A percentile compares a stretch with the other conserved stretches of the same genome.
Conservation (phyloP, 139 green algal genomes). For the Auxenochlorella protothecoides region DNA sequence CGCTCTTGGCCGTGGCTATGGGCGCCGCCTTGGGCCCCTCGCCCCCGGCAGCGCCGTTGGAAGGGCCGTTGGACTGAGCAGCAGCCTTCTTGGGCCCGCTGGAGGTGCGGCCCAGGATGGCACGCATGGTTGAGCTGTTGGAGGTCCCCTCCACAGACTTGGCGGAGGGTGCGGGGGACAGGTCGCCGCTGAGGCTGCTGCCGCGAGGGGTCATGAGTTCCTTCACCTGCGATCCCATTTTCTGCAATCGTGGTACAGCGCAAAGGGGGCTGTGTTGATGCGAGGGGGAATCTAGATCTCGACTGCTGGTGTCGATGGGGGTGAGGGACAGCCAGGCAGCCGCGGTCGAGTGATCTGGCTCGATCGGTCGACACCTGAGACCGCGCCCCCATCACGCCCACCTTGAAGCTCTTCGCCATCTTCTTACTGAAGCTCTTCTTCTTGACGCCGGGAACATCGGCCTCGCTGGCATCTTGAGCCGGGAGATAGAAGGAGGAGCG, state of each 20-base stretch:
- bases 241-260: not conserved
- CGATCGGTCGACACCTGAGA: not conserved
- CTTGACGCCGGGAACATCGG: conserved; percentile 8
- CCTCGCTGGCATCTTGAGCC: not conserved
- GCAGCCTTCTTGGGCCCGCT: no score
- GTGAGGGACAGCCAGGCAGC: not conserved
- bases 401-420: conserved; percentile 11
- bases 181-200: not conserved
- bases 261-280: not conserved
- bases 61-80: no score
- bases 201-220: not conserved
- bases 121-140: no score
- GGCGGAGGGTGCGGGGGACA: no score
- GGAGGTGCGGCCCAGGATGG: no score
- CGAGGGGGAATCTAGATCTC: not conserved
- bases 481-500: not conserved
- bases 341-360: not conserved
- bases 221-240: conserved; percentile 4
- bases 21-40: no score
- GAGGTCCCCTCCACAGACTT: no score
- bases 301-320: not conserved
- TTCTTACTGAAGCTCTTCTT: conserved; percentile 16
- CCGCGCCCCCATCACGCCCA: not conserved
- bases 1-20: no score
- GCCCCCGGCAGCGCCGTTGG: no score